Conservation (phyloP, 306 rosid species). For the Cucumis melo region DNA sequence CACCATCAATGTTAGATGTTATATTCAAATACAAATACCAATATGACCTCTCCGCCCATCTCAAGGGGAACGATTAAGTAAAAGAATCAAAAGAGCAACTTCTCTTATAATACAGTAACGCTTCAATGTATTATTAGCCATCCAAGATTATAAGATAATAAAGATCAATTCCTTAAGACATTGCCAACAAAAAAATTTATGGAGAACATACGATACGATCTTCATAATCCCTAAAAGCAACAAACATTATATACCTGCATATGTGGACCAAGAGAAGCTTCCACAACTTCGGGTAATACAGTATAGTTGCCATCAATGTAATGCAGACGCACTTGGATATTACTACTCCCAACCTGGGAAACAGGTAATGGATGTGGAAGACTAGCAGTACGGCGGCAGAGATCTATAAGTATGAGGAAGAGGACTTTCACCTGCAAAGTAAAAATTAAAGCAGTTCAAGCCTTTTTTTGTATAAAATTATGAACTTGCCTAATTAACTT, state of each 20-base stretch:
- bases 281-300: conserved; percentile 87
- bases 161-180: neutral
- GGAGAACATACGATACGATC: neutral
- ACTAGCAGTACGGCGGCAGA: conserved; percentile 65
- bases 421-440: conserved; percentile 68
- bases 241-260: conserved; percentile 54
- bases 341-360: conserved; percentile 82
- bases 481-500: neutral
- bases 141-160: neutral
- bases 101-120: neutral
- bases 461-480: neutral
- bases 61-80: neutral
- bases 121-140: neutral
- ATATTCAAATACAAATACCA: neutral
- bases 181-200: neutral
- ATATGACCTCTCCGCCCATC: neutral
- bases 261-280: conserved; percentile 88
- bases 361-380: conserved; percentile 74
- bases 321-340: conserved; percentile 85
- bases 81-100: neutral
- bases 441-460: conserved; percentile 12
- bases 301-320: conserved; percentile 89
- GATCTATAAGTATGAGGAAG: conserved; percentile 78
- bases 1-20: neutral
- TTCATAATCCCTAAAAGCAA: neutral